Conservation (phyloP, 305 asterid species). For the Plantago lanceolata region DNA sequence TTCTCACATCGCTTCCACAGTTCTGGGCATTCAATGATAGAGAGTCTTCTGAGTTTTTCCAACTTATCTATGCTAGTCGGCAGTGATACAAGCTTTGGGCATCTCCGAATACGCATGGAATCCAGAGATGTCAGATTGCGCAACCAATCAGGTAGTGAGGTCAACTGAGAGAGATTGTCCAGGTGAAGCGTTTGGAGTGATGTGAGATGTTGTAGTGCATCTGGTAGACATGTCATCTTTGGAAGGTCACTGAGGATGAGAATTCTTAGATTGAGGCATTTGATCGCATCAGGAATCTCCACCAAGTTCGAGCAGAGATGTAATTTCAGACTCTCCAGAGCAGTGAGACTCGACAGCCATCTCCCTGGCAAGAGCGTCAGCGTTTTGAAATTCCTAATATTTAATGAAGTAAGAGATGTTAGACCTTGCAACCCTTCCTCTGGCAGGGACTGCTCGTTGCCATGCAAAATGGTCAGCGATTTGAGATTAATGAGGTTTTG, state of each 20-base stretch:
- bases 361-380: not conserved
- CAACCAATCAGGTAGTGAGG: conserved; percentile 2
- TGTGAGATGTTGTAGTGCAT: not conserved
- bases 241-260: not conserved
- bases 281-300: conserved; percentile 2
- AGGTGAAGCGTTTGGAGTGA: not conserved
- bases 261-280: not conserved
- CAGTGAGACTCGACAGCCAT: conserved; percentile 9
- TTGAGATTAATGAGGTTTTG: conserved; percentile 6
- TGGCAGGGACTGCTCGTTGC: not conserved
- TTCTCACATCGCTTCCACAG: conserved; percentile 20
- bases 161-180: not conserved
- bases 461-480: not conserved
- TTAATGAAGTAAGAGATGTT: not conserved
- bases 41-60: not conserved
- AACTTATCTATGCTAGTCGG: not conserved
- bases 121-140: not conserved
- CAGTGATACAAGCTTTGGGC: conserved; percentile 3
- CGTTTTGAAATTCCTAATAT: not conserved
- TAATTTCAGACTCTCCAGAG: not conserved
- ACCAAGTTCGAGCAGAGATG: not conserved
- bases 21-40: not conserved
- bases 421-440: not conserved
- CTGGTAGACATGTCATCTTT: conserved; percentile 1
- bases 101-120: not conserved